Evolutionary conservation across 768 basidiomycete species (phyloP), one percentile per base, ranked within the genome.

Genomic region (Peribolospora kevripleyi): DNA sequence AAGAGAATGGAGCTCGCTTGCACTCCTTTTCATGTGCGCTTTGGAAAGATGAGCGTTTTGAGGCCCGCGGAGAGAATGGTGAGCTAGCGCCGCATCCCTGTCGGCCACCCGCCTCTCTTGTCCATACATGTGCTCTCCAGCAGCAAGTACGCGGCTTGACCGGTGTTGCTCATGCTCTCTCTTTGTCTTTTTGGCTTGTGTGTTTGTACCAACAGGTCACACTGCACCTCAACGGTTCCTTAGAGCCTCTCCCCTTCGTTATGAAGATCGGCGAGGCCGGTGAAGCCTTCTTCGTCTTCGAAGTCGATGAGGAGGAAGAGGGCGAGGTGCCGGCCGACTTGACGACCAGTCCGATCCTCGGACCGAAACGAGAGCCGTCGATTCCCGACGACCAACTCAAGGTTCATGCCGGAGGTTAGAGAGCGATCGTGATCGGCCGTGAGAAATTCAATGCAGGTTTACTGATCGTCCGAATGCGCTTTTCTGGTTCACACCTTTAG

Each of bases 231-330:
- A 90, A 93, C 68, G 84, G 82, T 46, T 45, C 67, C 67, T 4
- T 59, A 65, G 72, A 78, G 61, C 74, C 75, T 48, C 81, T 88
- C 55, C 91, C 91, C 0, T 97, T 84, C 67, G 75, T 75, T 67
- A 98, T 98, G 93, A 97, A 98, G 73, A 87, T 97, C 58, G 90
- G 88, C 46, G 93, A 97, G 56, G 87, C 93, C 1, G 93, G 93
- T 4, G 93, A 98, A 69, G 93, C 90, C 0, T 98, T 97, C 73
- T 97, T 97, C 64, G 82, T 98, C 46, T 86, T 97, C 61, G 91
- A 98, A 68, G 95, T 91, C 0, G 84, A 90, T 46, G 84, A 81
- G 45, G 25, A 25, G 25, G 25, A 25, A 25, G 25, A 25, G 25
- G 25, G 25, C 25, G 87, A 95, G 56, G 80, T 97, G 40, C 91